Percentiles rank a stretch among this genome's conserved stretches.
Conservation (phyloP, 805 yeast species). For the Candida patagonica region DNA sequence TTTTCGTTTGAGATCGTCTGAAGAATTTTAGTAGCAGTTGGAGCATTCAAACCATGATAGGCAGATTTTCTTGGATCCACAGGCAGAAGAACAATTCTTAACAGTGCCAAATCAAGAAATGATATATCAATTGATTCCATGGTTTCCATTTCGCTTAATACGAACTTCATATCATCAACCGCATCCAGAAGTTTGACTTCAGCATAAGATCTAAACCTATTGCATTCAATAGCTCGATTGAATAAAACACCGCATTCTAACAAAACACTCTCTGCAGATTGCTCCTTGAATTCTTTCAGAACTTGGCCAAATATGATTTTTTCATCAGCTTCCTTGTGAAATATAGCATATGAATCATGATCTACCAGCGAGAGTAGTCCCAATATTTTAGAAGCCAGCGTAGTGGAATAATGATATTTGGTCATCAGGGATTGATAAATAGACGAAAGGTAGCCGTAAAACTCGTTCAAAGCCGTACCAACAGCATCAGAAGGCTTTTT, state of each 20-base stretch:
- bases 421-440: constrained; percentile 14
- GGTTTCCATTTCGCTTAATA: background rate
- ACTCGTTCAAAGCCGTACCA: constrained; percentile 12
- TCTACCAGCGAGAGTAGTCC: constrained; percentile 18
- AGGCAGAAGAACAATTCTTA: background rate
- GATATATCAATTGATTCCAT: background rate
- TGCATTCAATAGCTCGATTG: background rate
- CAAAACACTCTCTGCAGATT: constrained; percentile 5
- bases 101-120: background rate
- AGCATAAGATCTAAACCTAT: background rate
- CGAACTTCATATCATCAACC: constrained; percentile 1
- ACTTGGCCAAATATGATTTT: constrained; percentile 20
- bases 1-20: background rate
- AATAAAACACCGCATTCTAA: constrained; percentile 11
- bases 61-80: background rate
- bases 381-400: constrained; percentile 15
- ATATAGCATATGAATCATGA: constrained; percentile 12
- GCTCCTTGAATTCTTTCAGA: constrained; percentile 10
- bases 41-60: background rate
- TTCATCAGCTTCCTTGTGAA: constrained; percentile 16
- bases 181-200: constrained; percentile 2
- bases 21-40: background rate
- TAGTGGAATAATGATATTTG: constrained; percentile 19
- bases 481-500: constrained; percentile 3
- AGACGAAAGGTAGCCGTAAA: constrained; percentile 11